Conservation (phyloP, 2,329 filamentous ascomycete genomes). For the Blumeria hordei region DNA sequence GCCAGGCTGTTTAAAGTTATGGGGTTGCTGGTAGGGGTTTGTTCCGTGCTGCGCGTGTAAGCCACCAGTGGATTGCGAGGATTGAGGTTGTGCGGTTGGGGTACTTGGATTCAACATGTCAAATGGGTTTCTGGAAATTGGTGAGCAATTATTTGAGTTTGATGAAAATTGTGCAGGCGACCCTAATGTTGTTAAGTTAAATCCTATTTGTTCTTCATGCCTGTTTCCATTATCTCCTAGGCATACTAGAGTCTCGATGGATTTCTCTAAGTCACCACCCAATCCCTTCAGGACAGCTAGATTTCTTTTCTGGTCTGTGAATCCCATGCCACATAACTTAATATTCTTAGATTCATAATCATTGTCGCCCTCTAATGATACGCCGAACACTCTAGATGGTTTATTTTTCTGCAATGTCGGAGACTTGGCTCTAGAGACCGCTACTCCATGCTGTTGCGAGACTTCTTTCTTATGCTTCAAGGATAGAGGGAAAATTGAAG, state of each 20-base stretch:
- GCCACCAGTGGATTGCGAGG: conserved; percentile 39
- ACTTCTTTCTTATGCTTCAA: conserved; percentile 21
- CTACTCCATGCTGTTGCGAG: conserved; percentile 5
- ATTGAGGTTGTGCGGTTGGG: conserved; percentile 31
- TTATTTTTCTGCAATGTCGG: conserved; percentile 21
- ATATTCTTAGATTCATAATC: conserved; percentile 54
- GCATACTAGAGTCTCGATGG: conserved; percentile 63
- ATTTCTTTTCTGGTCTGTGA: conserved; percentile 62
- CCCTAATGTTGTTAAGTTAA: conserved; percentile 16
- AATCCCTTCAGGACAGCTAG: conserved; percentile 58
- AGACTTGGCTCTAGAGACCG: conserved; percentile 2
- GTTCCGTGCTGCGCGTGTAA: conserved; percentile 27
- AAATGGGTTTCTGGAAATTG: conserved; percentile 38
- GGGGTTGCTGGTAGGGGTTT: conserved; percentile 11
- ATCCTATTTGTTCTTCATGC: conserved; percentile 9
- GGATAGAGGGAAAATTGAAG: conserved; percentile 24
- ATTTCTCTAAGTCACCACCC: conserved; percentile 62
- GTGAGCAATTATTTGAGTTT: conserved; percentile 1
- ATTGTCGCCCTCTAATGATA: conserved; percentile 31
- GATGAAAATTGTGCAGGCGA: conserved; percentile 20
- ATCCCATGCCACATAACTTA: conserved; percentile 74
- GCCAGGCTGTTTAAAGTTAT: conserved; percentile 44
- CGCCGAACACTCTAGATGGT: conserved; percentile 43
- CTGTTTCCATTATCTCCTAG: conserved; percentile 42
- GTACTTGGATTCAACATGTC: conserved; percentile 24